Evolutionary conservation across 2,329 filamentous ascomycete genomes (phyloP).

Genomic region (Colletotrichum zoysiae): DNA sequence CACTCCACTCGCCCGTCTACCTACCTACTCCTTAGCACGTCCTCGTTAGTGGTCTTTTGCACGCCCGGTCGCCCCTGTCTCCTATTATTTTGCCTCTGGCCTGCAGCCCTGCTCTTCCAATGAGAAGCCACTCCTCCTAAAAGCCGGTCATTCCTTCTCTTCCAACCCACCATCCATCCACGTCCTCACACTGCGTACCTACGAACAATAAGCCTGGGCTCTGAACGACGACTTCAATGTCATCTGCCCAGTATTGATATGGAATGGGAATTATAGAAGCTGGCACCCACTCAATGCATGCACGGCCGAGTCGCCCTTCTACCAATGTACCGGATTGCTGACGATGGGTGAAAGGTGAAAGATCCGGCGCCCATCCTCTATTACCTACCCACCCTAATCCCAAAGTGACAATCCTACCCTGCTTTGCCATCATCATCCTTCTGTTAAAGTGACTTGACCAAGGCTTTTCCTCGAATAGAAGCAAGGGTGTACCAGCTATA

Average conservation of each 20-base stretch:
- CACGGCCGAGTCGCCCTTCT: constrained; percentile 26
- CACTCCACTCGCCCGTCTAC: constrained; percentile 7
- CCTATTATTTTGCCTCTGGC: constrained; percentile 5
- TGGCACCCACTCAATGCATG: constrained; percentile 26
- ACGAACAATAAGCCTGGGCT: too few relatives aligned
- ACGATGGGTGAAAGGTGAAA: background rate
- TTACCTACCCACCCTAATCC: background rate
- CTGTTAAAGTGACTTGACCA: constrained; percentile 13
- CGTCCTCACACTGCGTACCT: too few relatives aligned
- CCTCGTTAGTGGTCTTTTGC: constrained; percentile 22
- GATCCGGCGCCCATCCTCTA: background rate
- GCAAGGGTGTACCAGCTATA: background rate
- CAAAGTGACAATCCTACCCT: constrained; percentile 19
- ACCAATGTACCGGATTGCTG: constrained; percentile 29
- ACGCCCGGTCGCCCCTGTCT: constrained; percentile 17
- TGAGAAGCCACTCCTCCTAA: constrained; percentile 2
- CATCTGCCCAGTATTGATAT: too few relatives aligned
- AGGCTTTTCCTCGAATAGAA: background rate
- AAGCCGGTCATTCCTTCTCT: constrained; percentile 9
- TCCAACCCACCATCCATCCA: background rate
- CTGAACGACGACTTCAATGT: too few relatives aligned
- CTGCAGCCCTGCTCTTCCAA: background rate
- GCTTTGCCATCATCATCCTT: constrained; percentile 27
- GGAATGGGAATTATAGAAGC: constrained; percentile 2
- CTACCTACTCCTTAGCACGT: constrained; percentile 27